Evolutionary conservation across 768 basidiomycete species (phyloP).

Genomic region (Rhodotorula kratochvilovae): DNA sequence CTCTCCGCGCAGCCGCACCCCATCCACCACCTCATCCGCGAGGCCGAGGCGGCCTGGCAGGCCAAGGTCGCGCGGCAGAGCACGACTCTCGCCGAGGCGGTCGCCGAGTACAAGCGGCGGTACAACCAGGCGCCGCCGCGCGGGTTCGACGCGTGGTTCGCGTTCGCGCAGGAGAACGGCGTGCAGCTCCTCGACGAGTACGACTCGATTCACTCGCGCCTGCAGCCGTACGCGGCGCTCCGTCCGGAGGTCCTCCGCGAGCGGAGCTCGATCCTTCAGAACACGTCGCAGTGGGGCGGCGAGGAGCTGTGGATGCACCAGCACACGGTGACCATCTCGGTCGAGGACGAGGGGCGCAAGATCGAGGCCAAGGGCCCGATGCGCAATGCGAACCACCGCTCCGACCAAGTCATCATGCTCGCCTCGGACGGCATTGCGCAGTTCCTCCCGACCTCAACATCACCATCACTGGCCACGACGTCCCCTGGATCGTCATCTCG

Average conservation of each 20-base stretch:
- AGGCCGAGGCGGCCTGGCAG: conserved; percentile 50
- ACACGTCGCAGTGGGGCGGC: conserved; percentile 4
- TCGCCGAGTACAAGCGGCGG: conserved; percentile 70
- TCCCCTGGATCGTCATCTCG: conserved; percentile 31
- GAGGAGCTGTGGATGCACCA: conserved; percentile 32
- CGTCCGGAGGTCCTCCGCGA: conserved; percentile 23
- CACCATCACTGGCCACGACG: conserved; percentile 41
- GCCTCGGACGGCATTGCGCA: conserved; percentile 30
- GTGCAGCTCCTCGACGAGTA: conserved; percentile 85
- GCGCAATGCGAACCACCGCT: conserved; percentile 10
- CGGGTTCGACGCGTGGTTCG: conserved; percentile 83
- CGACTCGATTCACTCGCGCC: conserved; percentile 54
- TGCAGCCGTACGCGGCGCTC: conserved; percentile 54
- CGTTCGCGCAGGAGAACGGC: conserved; percentile 63
- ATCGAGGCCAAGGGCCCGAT: conserved; percentile 27
- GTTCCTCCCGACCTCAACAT: conserved; percentile 41
- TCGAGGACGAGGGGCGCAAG: conserved; percentile 11
- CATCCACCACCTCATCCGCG: conserved; percentile 51
- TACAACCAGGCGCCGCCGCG: conserved; percentile 74
- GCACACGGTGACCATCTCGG: conserved; percentile 32
- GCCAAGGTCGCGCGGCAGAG: conserved; percentile 67
- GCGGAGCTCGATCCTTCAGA: conserved; percentile 29
- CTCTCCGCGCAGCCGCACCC: conserved; percentile 49
- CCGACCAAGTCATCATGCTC: conserved; percentile 27
- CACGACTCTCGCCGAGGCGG: conserved; percentile 69